These are phyloP conservation scores for Alternaria conjuncta DNA, from an alignment of 2,329 filamentous ascomycete genomes.

Conservation along the genomic window DNA sequence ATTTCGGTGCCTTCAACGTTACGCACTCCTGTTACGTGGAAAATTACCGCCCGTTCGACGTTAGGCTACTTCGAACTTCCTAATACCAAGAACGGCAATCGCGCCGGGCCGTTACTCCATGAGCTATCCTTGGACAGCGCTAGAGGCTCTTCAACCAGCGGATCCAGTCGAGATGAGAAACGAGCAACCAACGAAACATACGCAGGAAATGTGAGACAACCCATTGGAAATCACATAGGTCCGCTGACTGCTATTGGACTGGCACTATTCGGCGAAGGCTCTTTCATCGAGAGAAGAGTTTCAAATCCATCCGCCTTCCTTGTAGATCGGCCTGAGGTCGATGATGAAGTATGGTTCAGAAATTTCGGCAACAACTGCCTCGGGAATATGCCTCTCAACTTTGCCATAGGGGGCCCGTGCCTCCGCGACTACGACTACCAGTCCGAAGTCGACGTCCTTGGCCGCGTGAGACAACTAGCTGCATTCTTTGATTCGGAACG, in stretches of 20 bases:
- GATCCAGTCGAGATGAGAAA: background rate
- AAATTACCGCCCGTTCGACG: background rate
- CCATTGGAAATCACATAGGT: background rate
- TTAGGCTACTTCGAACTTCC: conserved; percentile 6
- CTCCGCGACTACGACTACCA: background rate
- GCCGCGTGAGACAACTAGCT: background rate
- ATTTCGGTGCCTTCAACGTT: background rate
- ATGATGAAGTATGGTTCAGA: background rate
- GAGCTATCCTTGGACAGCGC: background rate
- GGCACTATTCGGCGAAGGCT: background rate
- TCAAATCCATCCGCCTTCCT: background rate
- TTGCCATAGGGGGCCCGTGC: background rate
- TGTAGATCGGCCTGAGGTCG: background rate
- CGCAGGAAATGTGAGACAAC: background rate
- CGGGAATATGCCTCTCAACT: background rate
- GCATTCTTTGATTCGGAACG: background rate
- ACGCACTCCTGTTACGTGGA: background rate
- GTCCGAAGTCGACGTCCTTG: background rate
- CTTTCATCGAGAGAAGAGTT: background rate
- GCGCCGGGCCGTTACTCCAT: background rate
- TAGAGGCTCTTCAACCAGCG: background rate
- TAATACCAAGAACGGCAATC: background rate
- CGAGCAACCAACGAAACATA: background rate
- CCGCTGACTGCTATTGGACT: background rate
- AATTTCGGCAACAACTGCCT: background rate